Base-by-base conservation (phyloP, 2,329 filamentous ascomycete species). In the Penicillium decumbens region DNA sequence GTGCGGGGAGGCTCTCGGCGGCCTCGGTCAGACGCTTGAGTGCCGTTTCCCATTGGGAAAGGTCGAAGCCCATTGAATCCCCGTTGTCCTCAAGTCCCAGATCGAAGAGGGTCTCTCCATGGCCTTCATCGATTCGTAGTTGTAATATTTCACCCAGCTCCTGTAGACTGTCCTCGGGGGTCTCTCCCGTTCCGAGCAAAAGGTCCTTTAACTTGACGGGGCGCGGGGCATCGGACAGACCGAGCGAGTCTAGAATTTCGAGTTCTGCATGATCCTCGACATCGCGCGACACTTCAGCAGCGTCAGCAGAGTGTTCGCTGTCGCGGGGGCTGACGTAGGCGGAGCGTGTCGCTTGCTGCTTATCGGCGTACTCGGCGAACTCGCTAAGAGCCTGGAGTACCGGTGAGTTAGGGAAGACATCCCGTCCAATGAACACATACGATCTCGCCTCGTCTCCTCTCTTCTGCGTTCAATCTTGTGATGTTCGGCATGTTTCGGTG, bases 291-390 rank as follows among this genome's bases (percentile, higher is more conserved):
- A 64, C 59, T 39, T 59, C 66, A 2, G 62, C 62, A 4, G 45
- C 39, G 9, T 49, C 55, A 10, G 68, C 74, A 27, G 67, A 68
- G 49, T 73, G 70, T 29, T 68, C 69, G 57, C 67, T 74, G 49
- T 75, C 70, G 55, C 68, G 72, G 9, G 70, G 67, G 10, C 68
- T 62, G 8, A 67, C 57, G 37, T 71, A 72, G 41, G 56, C 59
- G 12, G 66, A 63, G 37, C 72, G 70, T 24, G 64, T 68, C 23
- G 84, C 84, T 71, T 97, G 93, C 69, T 97, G 91, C 68, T 90
- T 87, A 71, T 97, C 90, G 58, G 96, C 93, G 65, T 96, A 97
- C 65, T 98, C 93, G 70, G 91, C 90, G 68, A 98, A 98, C 63
- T 97, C 93, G 75, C 88, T 93, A 48, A 98, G 80, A 10, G 92